Evolutionary conservation across 352 stramenopile species (phyloP).

Genomic region (Peronospora belbahrii): DNA sequence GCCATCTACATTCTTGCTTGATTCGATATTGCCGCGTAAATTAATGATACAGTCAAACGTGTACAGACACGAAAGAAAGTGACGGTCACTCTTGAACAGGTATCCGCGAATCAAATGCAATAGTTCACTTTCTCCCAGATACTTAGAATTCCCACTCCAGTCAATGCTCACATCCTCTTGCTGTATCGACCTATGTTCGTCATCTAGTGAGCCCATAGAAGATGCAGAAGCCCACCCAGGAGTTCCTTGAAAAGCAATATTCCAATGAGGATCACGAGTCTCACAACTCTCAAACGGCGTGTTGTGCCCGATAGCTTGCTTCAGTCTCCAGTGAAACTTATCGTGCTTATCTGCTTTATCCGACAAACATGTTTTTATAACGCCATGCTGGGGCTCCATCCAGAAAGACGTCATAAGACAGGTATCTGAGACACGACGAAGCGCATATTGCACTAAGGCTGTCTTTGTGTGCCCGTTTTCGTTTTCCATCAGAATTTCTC

Average conservation of each 20-base stretch:
- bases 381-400: constrained; percentile 83
- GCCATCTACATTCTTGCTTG: constrained; percentile 24
- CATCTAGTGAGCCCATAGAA: constrained; percentile 17
- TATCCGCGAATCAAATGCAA: constrained; percentile 65
- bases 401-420: constrained; percentile 83
- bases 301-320: constrained; percentile 64
- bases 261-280: constrained; percentile 5
- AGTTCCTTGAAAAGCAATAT: constrained; percentile 3
- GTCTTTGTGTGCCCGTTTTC: constrained; percentile 67
- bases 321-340: constrained; percentile 57
- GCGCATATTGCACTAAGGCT: constrained; percentile 70
- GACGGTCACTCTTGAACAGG: constrained; percentile 69
- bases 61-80: constrained; percentile 73
- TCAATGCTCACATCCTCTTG: constrained; percentile 36
- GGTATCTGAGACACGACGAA: constrained; percentile 63
- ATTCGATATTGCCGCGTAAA: constrained; percentile 43
- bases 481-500: constrained; percentile 80
- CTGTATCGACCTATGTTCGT: constrained; percentile 41
- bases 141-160: constrained; percentile 30
- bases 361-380: constrained; percentile 51
- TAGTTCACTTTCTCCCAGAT: constrained; percentile 62
- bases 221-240: constrained; percentile 1
- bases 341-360: constrained; percentile 37
- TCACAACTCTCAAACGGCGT: constrained; percentile 44
- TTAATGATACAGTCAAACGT: constrained; percentile 74